phyloP scores from a whole-genome alignment of 352 stramenopile species.

The Pythium grandisporangium region DNA sequence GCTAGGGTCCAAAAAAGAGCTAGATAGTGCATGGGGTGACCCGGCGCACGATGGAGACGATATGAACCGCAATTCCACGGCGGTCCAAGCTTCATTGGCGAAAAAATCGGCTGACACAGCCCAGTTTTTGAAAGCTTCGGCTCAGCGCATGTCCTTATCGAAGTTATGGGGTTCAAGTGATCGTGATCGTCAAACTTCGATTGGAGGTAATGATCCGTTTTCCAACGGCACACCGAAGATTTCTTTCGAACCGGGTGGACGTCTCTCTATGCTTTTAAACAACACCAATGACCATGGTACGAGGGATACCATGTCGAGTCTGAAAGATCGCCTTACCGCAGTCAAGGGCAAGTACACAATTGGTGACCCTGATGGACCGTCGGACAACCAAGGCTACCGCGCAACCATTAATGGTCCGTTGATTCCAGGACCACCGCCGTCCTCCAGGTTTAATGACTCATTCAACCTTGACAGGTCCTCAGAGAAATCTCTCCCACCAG shows the following conservation, averaged over 20 bases:
- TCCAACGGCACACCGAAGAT: conserved; percentile 27
- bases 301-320: conserved; percentile 47
- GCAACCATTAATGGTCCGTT: conserved; percentile 8
- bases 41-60: conserved; percentile 16
- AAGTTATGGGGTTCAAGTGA: conserved; percentile 47
- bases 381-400: conserved; percentile 4
- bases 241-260: conserved; percentile 26
- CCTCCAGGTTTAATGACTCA: conserved; percentile 25
- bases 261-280: conserved; percentile 54
- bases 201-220: conserved; percentile 31
- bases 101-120: conserved; percentile 70
- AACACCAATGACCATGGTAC: conserved; percentile 25
- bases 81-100: conserved; percentile 42
- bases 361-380: no score
- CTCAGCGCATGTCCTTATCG: conserved; percentile 45
- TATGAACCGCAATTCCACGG: conserved; percentile 20
- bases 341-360: conserved; percentile 84
- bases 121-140: conserved; percentile 68
- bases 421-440: conserved; percentile 3
- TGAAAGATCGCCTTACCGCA: conserved; percentile 61
- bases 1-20: conserved; percentile 69
- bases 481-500: conserved; percentile 42
- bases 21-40: conserved; percentile 19
- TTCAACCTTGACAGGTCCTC: conserved; percentile 64
- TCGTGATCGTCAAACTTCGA: conserved; percentile 21